Evolutionary conservation across 176 grass and related monocot genomes (phyloP).

Genomic region (Echinochloa phyllopogon): DNA sequence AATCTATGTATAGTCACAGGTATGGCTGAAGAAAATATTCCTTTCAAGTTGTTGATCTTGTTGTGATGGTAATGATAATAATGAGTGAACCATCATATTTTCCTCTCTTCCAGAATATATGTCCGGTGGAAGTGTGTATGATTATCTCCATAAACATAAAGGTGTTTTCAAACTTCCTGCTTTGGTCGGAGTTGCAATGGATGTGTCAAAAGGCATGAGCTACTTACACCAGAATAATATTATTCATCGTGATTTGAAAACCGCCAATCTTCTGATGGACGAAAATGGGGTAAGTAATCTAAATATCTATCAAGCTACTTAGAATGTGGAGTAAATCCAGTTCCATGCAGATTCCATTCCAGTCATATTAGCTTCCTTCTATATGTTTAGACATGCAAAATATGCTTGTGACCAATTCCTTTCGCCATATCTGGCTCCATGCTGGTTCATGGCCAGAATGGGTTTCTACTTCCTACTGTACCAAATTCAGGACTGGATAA

Average conservation of each 20-base stretch:
- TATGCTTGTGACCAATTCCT: not conserved
- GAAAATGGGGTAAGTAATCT: constrained; percentile 85
- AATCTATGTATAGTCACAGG: constrained; percentile 96
- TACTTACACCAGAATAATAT: constrained; percentile 99
- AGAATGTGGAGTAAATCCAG: constrained; percentile 1
- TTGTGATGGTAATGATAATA: constrained; percentile 22
- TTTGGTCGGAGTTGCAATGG: constrained; percentile 90
- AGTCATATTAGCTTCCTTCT: constrained; percentile 5
- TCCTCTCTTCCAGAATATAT: constrained; percentile 75
- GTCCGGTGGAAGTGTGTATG: constrained; percentile 92
- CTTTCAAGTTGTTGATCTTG: not conserved
- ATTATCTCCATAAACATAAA: constrained; percentile 97
- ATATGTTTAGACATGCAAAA: constrained; percentile 21
- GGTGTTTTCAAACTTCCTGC: constrained; percentile 82
- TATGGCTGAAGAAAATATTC: constrained; percentile 44
- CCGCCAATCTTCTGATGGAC: constrained; percentile 99
- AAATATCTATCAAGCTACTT: not conserved
- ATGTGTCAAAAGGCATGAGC: constrained; percentile 99
- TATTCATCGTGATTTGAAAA: constrained; percentile 97
- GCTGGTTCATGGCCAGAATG: not conserved
- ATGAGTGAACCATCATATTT: constrained; percentile 12
- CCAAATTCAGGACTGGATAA: constrained; percentile 12
- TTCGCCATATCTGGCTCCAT: not conserved
- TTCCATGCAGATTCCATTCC: constrained; percentile 18
- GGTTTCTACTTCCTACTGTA: constrained; percentile 2